A percentile compares a stretch with the other conserved stretches of the same genome.
These are phyloP conservation scores for Rhododendron henanense DNA, from an alignment of 148 eudicot species.

Conservation along the genomic window DNA sequence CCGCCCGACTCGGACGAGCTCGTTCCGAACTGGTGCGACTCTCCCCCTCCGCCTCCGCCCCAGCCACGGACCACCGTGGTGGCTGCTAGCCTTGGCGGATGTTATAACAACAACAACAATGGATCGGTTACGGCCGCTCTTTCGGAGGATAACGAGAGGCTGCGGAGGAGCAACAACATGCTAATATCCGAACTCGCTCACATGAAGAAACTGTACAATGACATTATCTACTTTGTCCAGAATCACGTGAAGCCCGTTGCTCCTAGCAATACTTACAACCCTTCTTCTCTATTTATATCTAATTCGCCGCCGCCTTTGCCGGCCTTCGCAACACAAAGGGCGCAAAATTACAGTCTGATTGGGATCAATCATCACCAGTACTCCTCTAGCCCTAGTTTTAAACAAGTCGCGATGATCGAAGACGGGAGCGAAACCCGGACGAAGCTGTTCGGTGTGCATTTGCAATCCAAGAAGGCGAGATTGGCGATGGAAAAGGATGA, in stretches of 20 bases:
- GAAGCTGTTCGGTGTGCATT: slow-evolving; percentile 75
- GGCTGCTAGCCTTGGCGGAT: not conserved
- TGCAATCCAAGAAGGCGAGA: slow-evolving; percentile 59
- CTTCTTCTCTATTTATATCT: slow-evolving; percentile 11
- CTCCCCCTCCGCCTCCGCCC: slow-evolving; percentile 32
- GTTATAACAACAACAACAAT: slow-evolving; percentile 2
- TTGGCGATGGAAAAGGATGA: slow-evolving; percentile 72
- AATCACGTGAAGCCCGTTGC: slow-evolving; percentile 84
- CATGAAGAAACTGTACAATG: slow-evolving; percentile 84
- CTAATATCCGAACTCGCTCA: slow-evolving; percentile 75
- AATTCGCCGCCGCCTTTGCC: not conserved
- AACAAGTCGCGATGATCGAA: slow-evolving; percentile 11
- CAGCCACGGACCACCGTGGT: not conserved
- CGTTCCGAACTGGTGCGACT: slow-evolving; percentile 29
- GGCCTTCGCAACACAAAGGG: slow-evolving; percentile 16
- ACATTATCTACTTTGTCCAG: slow-evolving; percentile 81
- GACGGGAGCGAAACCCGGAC: slow-evolving; percentile 19
- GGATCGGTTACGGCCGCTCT: slow-evolving; percentile 47
- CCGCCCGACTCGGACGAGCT: slow-evolving; percentile 62
- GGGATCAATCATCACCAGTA: slow-evolving; percentile 20
- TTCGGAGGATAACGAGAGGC: slow-evolving; percentile 72
- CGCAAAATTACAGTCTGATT: slow-evolving; percentile 18
- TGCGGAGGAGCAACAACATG: slow-evolving; percentile 63
- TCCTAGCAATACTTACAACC: slow-evolving; percentile 25
- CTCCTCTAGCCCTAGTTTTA: not conserved